Evolutionary conservation across 371 early-diverging fungal genomes (phyloP), one percentile per base, ranked within the genome.

Genomic region (Coemansia sp.): DNA sequence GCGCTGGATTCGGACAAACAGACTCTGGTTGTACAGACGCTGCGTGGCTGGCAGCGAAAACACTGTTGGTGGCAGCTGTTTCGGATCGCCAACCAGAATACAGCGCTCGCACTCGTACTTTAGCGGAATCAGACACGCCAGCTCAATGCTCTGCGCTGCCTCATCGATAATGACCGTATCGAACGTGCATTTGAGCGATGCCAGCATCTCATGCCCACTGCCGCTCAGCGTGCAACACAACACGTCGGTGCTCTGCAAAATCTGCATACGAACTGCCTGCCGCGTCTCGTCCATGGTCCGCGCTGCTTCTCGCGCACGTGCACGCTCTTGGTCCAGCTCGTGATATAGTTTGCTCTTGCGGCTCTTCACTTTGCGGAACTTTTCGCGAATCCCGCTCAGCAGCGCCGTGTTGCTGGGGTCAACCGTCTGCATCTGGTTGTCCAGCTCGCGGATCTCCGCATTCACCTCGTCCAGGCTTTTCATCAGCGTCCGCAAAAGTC

Each of bases 61-160:
- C 4, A 95, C 92, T 0, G 97, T 95, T 1, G 97, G 95, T 1
- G 98, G 96, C 39, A 99, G 85, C 80, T 99, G 99, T 68, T 95
- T 91, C 1, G 98, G 97, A 83, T 99, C 98, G 56, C 99, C 99
- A n/a, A 98, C 96, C 13, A 99, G 82, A 53, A 99, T 86, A 69
- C 93, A 90, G 40, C 89, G 87, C 47, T 87, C 84, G 34, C 90
- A 89, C 56, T 89, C 89, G 65, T 91, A 93, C 55, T 90, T 88
- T 10, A 99, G 73, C 14, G 98, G 97, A 72, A 99, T 97, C 74
- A 97, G 67, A 3, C 89, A 84, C 51, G 90, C 88, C 24, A 95
- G 82, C 76, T 99, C 99, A 21, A 95, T 89, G 0, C 95, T 87
- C 75, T 99, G 99, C 39, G 97, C 95, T 0, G 99, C 99, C 81